phyloP scores from a whole-genome alignment of 192 early-diverging fungal genomes.

The Mortierella claussenii region DNA sequence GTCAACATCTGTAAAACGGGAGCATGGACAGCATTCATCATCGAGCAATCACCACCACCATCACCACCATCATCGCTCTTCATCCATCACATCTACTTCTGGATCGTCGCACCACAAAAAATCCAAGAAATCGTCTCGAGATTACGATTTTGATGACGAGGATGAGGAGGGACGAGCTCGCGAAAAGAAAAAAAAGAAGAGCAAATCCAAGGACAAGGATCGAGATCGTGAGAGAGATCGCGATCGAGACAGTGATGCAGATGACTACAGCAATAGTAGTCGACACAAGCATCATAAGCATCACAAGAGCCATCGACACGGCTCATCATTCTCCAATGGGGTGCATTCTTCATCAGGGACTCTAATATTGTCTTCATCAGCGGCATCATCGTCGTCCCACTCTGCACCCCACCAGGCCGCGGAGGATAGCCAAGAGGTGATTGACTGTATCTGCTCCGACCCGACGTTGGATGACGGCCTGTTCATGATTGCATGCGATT shows the following conservation, averaged over 20 bases:
- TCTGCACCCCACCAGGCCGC: conserved; percentile 3
- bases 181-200: conserved; percentile 51
- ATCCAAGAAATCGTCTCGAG: conserved; percentile 35
- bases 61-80: conserved; percentile 18
- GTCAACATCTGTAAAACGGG: conserved; percentile 22
- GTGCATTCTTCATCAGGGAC: background rate
- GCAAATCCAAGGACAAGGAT: conserved; percentile 44
- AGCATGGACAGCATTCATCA: conserved; percentile 24
- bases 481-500: conserved; percentile 74
- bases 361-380: too few relatives aligned
- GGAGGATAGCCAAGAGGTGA: conserved; percentile 46
- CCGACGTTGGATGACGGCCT: conserved; percentile 68
- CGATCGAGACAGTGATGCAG: conserved; percentile 14
- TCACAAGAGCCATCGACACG: conserved; percentile 22
- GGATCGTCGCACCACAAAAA: conserved; percentile 49
- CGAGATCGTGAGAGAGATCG: conserved; percentile 39
- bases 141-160: conserved; percentile 30
- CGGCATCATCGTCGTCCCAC: background rate
- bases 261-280: conserved; percentile 20
- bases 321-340: conserved; percentile 19
- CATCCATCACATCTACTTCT: conserved; percentile 18
- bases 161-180: conserved; percentile 15
- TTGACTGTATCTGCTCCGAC: conserved; percentile 66
- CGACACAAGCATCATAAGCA: conserved; percentile 41
- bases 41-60: conserved; percentile 1